Evolutionary conservation across 2,329 filamentous ascomycete species (phyloP).

Genomic region (Boeremia exigua): DNA sequence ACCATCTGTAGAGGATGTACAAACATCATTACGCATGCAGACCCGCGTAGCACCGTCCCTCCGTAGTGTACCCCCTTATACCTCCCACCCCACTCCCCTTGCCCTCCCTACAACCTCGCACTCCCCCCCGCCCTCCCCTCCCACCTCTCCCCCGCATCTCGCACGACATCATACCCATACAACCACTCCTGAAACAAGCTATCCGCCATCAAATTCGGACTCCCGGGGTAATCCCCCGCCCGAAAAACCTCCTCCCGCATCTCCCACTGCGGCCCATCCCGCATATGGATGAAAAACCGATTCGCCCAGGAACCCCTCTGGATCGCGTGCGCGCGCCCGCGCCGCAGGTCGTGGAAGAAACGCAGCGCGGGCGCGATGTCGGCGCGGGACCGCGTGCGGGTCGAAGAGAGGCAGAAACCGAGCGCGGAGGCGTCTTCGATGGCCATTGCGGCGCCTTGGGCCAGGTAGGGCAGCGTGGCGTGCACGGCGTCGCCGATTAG

Average conservation of each 20-base stretch:
- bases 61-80: too few relatives aligned
- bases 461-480: conserved; percentile 10
- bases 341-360: background rate
- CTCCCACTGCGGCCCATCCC: background rate
- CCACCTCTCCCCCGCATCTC: background rate
- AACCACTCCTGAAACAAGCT: background rate
- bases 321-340: background rate
- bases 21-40: too few relatives aligned
- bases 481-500: conserved; percentile 3
- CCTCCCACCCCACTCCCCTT: too few relatives aligned
- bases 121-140: background rate
- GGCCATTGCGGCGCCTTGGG: conserved; percentile 63
- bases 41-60: too few relatives aligned
- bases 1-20: too few relatives aligned
- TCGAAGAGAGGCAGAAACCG: conserved; percentile 40
- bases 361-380: background rate
- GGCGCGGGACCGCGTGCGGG: too few relatives aligned
- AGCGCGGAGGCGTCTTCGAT: conserved; percentile 70
- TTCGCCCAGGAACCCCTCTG: background rate
- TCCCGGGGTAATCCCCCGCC: background rate
- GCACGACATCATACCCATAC: background rate
- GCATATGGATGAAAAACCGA: background rate
- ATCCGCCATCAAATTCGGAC: background rate
- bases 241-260: background rate
- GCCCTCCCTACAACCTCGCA: too few relatives aligned